Evolutionary conservation across 768 basidiomycete species (phyloP), one percentile per base, ranked within the genome.

Genomic region (Chlorophyllum brunneum): DNA sequence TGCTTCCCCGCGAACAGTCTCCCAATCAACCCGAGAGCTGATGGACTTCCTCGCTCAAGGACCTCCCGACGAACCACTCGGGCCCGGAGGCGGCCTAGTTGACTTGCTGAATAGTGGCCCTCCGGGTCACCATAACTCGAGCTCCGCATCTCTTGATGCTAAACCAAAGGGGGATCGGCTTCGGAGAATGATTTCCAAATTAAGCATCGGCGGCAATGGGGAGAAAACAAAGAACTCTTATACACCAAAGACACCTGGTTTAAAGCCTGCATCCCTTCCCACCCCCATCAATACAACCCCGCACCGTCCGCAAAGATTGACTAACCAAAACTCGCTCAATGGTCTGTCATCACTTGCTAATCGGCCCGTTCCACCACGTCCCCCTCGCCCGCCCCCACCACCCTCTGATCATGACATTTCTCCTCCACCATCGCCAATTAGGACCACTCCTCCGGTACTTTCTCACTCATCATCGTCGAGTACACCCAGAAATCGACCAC

Each of bases 111-210:
- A 77, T 23, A 77, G 80, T 46, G 82, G 82, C 5, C 80, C 81
- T 2, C 78, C 79, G 15, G 15, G 34, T 13, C 74, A 77, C 48
- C 68, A 72, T 50, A 56, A 61, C 22, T 37, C 60, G 18, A 70
- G 67, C 38, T 51, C 59, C 24, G 56, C 58, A 13, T 62, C 71
- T 10, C 64, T 71, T 41, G 76, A 77, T 22, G 72, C 70, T 48
- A 78, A 79, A 52, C 72, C 75, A 22, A 82, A 82, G 66, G 68
- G 69, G 49, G 81, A 81, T 42, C 78, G 88, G 22, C 69, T 93
- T 54, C 85, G 86, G 66, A 80, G 83, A 56, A 91, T 94, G 83
- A 87, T 94, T 59, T 91, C 89, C 16, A 85, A 82, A 59, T 71
- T 92, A 23, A 84, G 80, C 31, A 70, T 81, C 56, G 76, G n/a